Conservation (phyloP, 164 flowering plant genomes). For the Echeveria elegans region DNA sequence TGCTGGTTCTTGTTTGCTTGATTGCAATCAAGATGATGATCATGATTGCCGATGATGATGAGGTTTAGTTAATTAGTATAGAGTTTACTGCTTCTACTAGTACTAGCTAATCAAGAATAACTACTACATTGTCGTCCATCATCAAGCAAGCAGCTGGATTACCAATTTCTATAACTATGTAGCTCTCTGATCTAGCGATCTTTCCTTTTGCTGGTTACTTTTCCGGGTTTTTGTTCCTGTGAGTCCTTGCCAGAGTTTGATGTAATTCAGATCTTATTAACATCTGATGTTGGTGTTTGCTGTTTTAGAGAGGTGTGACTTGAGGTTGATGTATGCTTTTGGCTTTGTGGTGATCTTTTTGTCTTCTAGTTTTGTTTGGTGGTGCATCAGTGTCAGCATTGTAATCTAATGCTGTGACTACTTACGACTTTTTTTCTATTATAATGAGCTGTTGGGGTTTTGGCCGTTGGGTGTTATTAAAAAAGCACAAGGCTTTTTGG, state of each 20-base stretch:
- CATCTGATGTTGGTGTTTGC: not conserved
- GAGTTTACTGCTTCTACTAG: not conserved
- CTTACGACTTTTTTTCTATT: not conserved
- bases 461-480: too few relatives aligned
- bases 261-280: not conserved
- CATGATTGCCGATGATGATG: not conserved
- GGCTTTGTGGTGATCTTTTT: not conserved
- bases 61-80: not conserved
- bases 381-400: not conserved
- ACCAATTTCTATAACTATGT: not conserved
- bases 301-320: not conserved
- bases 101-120: not conserved
- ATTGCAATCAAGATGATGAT: not conserved
- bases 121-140: not conserved
- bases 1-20: not conserved
- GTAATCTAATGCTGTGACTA: not conserved
- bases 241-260: not conserved
- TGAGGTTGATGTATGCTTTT: not conserved
- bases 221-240: not conserved
- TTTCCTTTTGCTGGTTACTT: not conserved
- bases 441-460: too few relatives aligned
- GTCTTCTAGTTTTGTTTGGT: slow-evolving; percentile 2
- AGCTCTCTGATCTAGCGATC: not conserved
- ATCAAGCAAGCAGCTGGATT: too few relatives aligned
- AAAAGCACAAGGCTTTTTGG: too few relatives aligned